These are phyloP conservation scores for Diplodia sapinea DNA, from an alignment of 2,329 filamentous ascomycete genomes.

Conservation along the genomic window DNA sequence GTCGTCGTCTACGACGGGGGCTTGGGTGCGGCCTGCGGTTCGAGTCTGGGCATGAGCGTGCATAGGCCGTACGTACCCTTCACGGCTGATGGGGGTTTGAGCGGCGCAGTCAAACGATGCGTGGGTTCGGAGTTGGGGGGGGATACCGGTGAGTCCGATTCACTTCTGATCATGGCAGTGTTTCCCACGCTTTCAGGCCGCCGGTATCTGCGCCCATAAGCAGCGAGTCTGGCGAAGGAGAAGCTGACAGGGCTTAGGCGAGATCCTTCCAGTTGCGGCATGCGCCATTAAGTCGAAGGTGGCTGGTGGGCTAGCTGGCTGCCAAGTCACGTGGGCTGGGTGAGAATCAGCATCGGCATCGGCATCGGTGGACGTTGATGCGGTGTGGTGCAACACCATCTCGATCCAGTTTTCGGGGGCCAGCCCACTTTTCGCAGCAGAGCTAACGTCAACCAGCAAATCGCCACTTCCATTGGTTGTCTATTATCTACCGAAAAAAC, in stretches of 20 bases:
- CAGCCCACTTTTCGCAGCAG: not conserved
- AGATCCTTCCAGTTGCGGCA: not conserved
- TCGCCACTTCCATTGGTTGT: too few relatives aligned
- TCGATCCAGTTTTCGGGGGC: not conserved
- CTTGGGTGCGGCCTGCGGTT: not conserved
- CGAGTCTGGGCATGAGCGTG: not conserved
- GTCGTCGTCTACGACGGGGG: not conserved
- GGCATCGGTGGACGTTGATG: not conserved
- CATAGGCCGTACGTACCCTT: not conserved
- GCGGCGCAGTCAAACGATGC: not conserved
- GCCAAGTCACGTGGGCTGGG: not conserved
- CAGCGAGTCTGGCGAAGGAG: not conserved
- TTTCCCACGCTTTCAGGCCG: not conserved
- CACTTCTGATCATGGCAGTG: not conserved
- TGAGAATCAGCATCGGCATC: too few relatives aligned
- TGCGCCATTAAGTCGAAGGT: not conserved
- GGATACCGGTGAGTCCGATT: not conserved
- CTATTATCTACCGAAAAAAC: too few relatives aligned
- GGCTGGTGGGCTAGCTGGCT: not conserved
- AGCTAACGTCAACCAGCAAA: too few relatives aligned
- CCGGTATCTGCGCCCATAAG: not conserved
- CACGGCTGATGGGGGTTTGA: not conserved
- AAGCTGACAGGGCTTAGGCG: too few relatives aligned
- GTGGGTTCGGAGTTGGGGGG: not conserved
- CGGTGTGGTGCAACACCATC: not conserved